phyloP scores from a whole-genome alignment of 169 alveolate genomes.

The Plasmodium gaboni region DNA sequence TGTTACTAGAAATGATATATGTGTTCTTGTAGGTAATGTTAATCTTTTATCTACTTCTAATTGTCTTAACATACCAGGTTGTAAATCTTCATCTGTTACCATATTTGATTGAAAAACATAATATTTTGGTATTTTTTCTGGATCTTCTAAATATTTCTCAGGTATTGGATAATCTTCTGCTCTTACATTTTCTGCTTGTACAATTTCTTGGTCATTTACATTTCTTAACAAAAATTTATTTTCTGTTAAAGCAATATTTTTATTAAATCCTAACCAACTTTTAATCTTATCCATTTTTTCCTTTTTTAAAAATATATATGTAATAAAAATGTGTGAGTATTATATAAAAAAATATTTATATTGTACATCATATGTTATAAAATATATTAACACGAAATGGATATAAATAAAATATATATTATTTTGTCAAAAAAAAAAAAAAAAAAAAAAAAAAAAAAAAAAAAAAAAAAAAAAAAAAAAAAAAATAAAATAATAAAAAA shows the following conservation, averaged over 20 bases:
- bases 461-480: no score
- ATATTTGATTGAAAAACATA: slow-evolving; percentile 86
- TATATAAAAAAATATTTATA: no score
- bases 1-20: slow-evolving; percentile 89
- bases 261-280: slow-evolving; percentile 34
- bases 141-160: slow-evolving; percentile 82
- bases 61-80: slow-evolving; percentile 90
- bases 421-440: no score
- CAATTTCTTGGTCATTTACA: slow-evolving; percentile 18
- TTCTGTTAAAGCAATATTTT: slow-evolving; percentile 19
- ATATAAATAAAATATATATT: no score
- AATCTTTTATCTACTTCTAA: slow-evolving; percentile 91
- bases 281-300: slow-evolving; percentile 22
- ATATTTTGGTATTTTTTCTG: slow-evolving; percentile 86
- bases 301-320: no score
- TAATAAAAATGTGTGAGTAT: no score
- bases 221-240: slow-evolving; percentile 28
- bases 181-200: slow-evolving; percentile 42
- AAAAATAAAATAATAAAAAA: no score
- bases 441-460: no score
- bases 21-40: slow-evolving; percentile 92
- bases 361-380: no score
- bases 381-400: no score
- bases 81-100: slow-evolving; percentile 87
- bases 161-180: slow-evolving; percentile 86